A percentile compares a stretch with the other conserved stretches of the same genome.
These are phyloP conservation scores for Hygrophorus russula DNA, from an alignment of 768 basidiomycete genomes.

Conservation along the genomic window DNA sequence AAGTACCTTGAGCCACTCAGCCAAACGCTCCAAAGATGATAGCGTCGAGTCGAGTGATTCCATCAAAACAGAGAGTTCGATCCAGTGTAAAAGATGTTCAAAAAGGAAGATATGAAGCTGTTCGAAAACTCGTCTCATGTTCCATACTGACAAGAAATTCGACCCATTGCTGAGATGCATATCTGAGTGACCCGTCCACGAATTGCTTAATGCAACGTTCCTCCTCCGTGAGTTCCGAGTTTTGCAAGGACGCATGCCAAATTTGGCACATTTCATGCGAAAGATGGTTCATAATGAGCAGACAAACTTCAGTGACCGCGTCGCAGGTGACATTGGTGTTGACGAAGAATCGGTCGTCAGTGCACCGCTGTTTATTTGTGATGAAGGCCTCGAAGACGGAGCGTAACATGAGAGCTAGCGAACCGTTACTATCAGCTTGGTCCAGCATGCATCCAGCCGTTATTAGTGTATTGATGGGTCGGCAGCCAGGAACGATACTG, in stretches of 20 bases:
- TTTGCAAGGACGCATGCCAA: not conserved
- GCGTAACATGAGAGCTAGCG: not conserved
- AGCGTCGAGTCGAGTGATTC: not conserved
- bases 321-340: not conserved
- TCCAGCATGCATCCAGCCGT: not conserved
- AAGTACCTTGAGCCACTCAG: not conserved
- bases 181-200: not conserved
- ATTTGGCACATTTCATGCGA: not conserved
- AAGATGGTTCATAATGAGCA: constrained; percentile 1
- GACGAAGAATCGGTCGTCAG: not conserved
- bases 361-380: not conserved
- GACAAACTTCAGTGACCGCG: not conserved
- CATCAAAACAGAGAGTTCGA: not conserved
- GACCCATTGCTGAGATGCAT: not conserved
- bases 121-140: not conserved
- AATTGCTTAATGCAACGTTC: not conserved
- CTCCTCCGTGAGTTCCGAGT: not conserved
- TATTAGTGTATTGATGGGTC: not conserved
- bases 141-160: not conserved
- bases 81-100: not conserved
- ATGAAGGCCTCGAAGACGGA: not conserved
- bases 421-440: not conserved
- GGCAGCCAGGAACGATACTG: not conserved
- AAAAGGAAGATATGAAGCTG: not conserved
- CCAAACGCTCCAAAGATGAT: not conserved